phyloP scores from a whole-genome alignment of 225 moss, liverwort and hornwort genomes.

The Sphagnum tenellum region DNA sequence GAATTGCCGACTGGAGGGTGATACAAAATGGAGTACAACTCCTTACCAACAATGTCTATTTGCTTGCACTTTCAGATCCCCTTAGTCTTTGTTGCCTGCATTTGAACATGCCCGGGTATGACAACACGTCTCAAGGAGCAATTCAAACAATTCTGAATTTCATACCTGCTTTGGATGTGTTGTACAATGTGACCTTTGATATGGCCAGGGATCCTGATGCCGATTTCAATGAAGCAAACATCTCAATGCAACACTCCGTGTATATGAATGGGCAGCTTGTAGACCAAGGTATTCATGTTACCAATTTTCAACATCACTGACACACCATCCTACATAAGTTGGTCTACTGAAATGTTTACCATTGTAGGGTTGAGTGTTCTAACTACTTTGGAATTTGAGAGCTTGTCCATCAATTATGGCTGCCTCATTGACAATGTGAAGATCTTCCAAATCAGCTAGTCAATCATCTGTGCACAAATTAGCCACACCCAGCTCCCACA shows the following conservation, averaged over 20 bases:
- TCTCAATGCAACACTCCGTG: neutral
- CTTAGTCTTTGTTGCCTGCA: neutral
- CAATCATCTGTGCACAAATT: no score
- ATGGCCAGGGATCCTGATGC: neutral
- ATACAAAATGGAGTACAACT: neutral
- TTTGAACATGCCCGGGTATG: neutral
- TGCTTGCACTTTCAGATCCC: neutral
- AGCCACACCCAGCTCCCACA: no score
- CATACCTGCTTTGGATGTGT: neutral
- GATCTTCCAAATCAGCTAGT: neutral
- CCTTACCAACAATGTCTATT: neutral
- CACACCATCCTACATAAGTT: neutral
- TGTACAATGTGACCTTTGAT: neutral
- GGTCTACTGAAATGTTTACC: neutral
- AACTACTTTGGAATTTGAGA: neutral
- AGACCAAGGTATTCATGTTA: neutral
- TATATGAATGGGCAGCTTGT: neutral
- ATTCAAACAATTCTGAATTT: neutral
- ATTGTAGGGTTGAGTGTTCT: neutral
- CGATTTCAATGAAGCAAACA: neutral
- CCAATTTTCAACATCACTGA: neutral
- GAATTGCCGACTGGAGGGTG: neutral
- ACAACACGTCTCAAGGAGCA: neutral
- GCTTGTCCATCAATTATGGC: neutral
- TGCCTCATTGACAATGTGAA: neutral